Evolutionary conservation across 768 basidiomycete genomes (phyloP).

Genomic region (Rhodocollybia butyracea): DNA sequence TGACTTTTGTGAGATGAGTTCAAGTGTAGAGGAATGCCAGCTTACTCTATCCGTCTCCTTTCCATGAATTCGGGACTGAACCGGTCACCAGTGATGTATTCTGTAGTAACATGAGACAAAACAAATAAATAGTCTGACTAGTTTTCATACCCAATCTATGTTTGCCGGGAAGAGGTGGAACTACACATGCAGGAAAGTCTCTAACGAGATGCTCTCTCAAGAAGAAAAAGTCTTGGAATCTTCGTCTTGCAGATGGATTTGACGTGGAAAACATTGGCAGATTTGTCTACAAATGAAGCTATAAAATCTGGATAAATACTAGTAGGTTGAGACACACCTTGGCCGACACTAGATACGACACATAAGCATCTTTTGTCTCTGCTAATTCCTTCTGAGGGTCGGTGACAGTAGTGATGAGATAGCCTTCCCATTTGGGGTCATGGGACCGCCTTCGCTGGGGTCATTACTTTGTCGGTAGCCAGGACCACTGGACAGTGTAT

Average conservation of each 20-base stretch:
- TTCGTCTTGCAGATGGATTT: conserved; percentile 74
- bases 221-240: conserved; percentile 98
- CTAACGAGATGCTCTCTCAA: conserved; percentile 81
- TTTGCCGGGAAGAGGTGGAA: conserved; percentile 94
- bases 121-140: neutral
- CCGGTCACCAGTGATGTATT: conserved; percentile 96
- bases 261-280: conserved; percentile 78
- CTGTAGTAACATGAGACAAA: conserved; percentile 35
- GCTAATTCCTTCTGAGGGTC: conserved; percentile 96
- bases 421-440: conserved; percentile 90
- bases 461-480: conserved; percentile 84
- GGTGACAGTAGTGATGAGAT: conserved; percentile 76
- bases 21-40: conserved; percentile 8
- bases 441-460: conserved; percentile 62
- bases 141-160: conserved; percentile 81
- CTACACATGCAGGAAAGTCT: conserved; percentile 97
- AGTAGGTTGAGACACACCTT: conserved; percentile 49
- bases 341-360: conserved; percentile 88
- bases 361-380: conserved; percentile 96
- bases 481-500: conserved; percentile 49
- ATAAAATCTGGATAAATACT: conserved; percentile 1
- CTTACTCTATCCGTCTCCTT: conserved; percentile 82
- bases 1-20: conserved; percentile 25
- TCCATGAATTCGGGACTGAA: conserved; percentile 99
- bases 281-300: conserved; percentile 64